Conservation (phyloP, 1,139 yeast genomes). For the Geotrichum citri-aurantii region DNA sequence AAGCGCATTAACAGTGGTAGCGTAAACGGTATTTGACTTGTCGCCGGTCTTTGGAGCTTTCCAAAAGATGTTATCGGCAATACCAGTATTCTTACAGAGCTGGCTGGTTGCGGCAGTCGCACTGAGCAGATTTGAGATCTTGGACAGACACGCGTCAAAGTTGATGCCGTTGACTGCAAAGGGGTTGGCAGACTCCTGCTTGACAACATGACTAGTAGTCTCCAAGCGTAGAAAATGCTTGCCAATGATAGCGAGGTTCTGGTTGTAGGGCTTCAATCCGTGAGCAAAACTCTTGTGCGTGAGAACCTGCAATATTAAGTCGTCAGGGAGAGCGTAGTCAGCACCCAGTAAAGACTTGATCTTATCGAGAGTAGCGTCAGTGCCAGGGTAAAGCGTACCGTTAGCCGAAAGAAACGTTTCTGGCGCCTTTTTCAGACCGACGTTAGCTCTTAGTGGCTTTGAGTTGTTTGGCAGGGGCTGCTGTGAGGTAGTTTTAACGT, state of each 20-base stretch:
- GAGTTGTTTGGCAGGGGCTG: slow-evolving; percentile 31
- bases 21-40: slow-evolving; percentile 49
- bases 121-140: slow-evolving; percentile 31
- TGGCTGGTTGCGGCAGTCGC: slow-evolving; percentile 39
- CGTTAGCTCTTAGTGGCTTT: slow-evolving; percentile 52
- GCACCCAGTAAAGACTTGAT: slow-evolving; percentile 50
- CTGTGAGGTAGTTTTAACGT: slow-evolving; percentile 25
- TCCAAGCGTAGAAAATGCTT: slow-evolving; percentile 59
- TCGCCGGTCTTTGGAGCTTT: slow-evolving; percentile 33
- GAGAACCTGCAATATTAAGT: slow-evolving; percentile 63
- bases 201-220: slow-evolving; percentile 49
- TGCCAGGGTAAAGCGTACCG: slow-evolving; percentile 56
- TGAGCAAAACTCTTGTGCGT: slow-evolving; percentile 94
- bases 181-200: slow-evolving; percentile 32
- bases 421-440: slow-evolving; percentile 73
- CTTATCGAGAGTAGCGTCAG: slow-evolving; percentile 44
- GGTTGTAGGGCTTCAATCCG: slow-evolving; percentile 84
- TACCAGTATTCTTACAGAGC: slow-evolving; percentile 35
- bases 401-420: slow-evolving; percentile 52
- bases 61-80: slow-evolving; percentile 61
- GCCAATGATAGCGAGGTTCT: slow-evolving; percentile 76
- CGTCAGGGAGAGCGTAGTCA: slow-evolving; percentile 40
- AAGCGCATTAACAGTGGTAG: slow-evolving; percentile 67
- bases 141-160: slow-evolving; percentile 42
- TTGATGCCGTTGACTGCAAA: slow-evolving; percentile 50